phyloP scores from a whole-genome alignment of 73 alveolate genomes.

The Paramecium primaurelia region DNA sequence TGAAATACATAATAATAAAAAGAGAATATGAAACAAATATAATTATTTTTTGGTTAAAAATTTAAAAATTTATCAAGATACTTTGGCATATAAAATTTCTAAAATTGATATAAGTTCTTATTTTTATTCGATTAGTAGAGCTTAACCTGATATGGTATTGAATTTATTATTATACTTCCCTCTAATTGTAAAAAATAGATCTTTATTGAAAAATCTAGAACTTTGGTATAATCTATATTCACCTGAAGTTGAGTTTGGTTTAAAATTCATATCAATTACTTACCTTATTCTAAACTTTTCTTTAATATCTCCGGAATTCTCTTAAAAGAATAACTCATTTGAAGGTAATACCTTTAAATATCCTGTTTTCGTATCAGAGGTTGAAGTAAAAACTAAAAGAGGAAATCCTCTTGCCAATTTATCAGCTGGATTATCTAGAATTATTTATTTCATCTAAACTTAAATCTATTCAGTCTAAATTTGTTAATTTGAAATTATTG shows the following conservation, averaged over 20 bases:
- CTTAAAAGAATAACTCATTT: not conserved
- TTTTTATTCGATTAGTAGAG: not conserved
- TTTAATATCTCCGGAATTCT: not conserved
- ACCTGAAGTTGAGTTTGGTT: not conserved
- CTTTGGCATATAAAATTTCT: not conserved
- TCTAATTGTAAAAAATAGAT: not conserved
- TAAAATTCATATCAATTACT: not conserved
- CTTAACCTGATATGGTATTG: not conserved
- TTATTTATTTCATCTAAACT: not conserved
- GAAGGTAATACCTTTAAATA: not conserved
- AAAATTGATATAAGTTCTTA: not conserved
- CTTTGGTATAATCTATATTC: not conserved
- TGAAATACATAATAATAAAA: not conserved
- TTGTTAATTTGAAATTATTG: not conserved
- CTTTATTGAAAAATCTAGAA: not conserved
- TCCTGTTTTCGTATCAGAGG: not conserved
- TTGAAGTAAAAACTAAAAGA: not conserved
- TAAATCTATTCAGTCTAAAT: not conserved
- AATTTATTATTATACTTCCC: not conserved
- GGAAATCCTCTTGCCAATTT: slow-evolving; percentile 5
- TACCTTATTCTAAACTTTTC: not conserved
- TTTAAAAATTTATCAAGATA: not conserved
- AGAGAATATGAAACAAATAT: not conserved
- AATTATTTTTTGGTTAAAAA: not conserved
- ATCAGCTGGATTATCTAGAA: not conserved